Evolutionary conservation across 2,329 filamentous ascomycete genomes (phyloP).

Genomic region (Hansfordia pulvinata): DNA sequence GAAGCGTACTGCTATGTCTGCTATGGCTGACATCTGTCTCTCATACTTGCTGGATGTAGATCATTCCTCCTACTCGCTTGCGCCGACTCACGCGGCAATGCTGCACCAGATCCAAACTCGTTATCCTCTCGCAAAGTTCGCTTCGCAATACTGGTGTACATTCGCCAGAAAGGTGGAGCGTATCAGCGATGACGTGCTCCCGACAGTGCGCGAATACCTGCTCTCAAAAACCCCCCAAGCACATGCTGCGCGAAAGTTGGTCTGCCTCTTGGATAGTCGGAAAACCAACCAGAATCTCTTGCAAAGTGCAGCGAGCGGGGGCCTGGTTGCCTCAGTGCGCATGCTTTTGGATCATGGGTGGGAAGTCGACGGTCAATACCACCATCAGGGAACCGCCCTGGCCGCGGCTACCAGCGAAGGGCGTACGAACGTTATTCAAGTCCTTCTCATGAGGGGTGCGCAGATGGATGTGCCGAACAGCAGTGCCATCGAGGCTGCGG

Average conservation of each 20-base stretch:
- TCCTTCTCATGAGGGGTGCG: conserved; percentile 6
- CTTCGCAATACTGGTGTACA: conserved; percentile 9
- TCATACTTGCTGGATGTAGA: conserved; percentile 10
- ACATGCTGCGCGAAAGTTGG: conserved; percentile 2
- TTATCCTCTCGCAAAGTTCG: conserved; percentile 8
- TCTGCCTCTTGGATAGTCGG: not conserved
- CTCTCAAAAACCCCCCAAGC: not conserved
- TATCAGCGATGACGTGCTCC: conserved; percentile 1
- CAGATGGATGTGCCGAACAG: conserved; percentile 4
- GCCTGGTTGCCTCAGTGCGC: conserved; percentile 7
- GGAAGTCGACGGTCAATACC: conserved; percentile 2
- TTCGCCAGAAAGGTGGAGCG: conserved; percentile 6
- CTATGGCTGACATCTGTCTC: conserved; percentile 10
- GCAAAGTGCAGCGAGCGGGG: not conserved
- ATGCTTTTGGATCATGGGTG: conserved; percentile 10
- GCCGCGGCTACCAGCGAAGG: conserved; percentile 5
- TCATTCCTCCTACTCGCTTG: not conserved
- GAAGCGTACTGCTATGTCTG: conserved; percentile 4
- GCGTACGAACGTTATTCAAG: conserved; percentile 5
- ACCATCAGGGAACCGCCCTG: conserved; percentile 5
- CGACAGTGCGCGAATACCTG: conserved; percentile 2
- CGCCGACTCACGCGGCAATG: conserved; percentile 1
- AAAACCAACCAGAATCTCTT: not conserved
- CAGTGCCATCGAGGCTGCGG: conserved; percentile 7
- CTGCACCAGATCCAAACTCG: not conserved